Evolutionary conservation across 2,329 filamentous ascomycete genomes (phyloP).

Genomic region (Xylaria hypoxylon): DNA sequence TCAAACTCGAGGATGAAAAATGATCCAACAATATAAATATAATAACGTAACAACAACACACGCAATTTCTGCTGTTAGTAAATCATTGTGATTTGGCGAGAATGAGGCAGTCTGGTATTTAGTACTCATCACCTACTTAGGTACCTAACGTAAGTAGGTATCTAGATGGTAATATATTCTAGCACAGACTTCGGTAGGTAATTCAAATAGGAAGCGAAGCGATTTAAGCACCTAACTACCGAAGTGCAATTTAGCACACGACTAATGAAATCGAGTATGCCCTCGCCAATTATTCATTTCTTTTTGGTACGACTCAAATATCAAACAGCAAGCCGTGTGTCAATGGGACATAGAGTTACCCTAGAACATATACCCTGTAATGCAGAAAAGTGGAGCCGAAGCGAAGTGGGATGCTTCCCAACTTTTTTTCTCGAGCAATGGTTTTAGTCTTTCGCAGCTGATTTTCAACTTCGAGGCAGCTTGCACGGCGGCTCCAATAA

Average conservation of each 20-base stretch:
- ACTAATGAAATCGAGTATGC: neutral
- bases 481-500: neutral
- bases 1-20: neutral
- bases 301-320: neutral
- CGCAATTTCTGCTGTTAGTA: neutral
- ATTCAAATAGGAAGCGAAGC: neutral
- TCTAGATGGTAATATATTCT: neutral
- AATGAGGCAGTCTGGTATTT: neutral
- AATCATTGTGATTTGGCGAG: neutral
- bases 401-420: slow-evolving; percentile 26
- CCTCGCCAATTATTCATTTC: neutral
- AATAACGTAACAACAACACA: neutral
- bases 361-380: slow-evolving; percentile 7
- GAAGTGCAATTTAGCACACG: too few species aligned
- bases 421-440: slow-evolving; percentile 19
- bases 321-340: too few species aligned
- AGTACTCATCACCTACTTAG: too few species aligned
- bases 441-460: too few species aligned
- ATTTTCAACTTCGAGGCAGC: too few species aligned
- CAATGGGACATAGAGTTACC: neutral
- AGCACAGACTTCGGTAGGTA: too few species aligned
- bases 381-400: slow-evolving; percentile 9
- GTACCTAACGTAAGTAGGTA: neutral
- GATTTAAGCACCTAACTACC: neutral
- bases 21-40: slow-evolving; percentile 10